Percentiles rank a stretch among this genome's conserved stretches.
Evolutionary conservation across 306 rosid species (phyloP).

Genomic region (Canavalia ensiformis): DNA sequence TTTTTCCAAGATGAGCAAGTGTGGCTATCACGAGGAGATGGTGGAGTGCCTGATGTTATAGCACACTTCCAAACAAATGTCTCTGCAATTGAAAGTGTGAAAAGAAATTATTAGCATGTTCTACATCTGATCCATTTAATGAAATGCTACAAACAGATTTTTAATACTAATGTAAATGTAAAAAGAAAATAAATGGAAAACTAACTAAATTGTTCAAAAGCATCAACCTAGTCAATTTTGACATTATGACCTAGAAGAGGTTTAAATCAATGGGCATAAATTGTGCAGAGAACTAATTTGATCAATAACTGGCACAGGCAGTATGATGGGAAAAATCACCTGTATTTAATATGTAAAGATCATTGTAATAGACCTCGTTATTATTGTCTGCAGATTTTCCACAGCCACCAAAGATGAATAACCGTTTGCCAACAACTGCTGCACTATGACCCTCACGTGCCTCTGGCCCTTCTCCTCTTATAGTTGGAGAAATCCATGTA

Average conservation of each 20-base stretch:
- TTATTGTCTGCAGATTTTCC: conserved; percentile 78
- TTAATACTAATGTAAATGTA: conserved; percentile 1
- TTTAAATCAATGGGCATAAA: conserved; percentile 20
- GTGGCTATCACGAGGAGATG: conserved; percentile 98
- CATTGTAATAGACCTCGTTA: conserved; percentile 84
- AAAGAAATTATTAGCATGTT: conserved; percentile 41
- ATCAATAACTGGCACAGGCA: conserved; percentile 15
- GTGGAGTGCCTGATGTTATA: conserved; percentile 81
- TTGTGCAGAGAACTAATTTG: conserved; percentile 12
- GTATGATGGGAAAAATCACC: conserved; percentile 61
- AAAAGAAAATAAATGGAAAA: conserved; percentile 42
- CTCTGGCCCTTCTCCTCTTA: conserved; percentile 93
- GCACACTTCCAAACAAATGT: conserved; percentile 91
- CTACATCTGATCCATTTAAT: conserved; percentile 1
- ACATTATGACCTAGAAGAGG: neutral
- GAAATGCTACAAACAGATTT: conserved; percentile 20
- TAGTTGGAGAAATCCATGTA: conserved; percentile 81
- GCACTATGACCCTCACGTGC: conserved; percentile 98
- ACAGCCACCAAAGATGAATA: conserved; percentile 93
- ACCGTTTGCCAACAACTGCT: conserved; percentile 86
- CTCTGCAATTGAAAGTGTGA: conserved; percentile 63
- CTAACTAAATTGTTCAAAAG: conserved; percentile 29
- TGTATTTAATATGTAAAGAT: conserved; percentile 91
- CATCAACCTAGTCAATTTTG: neutral
- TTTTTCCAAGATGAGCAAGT: conserved; percentile 94